These are phyloP conservation scores for Trypanosoma theileri DNA, from an alignment of 208 protist genomes.

Conservation along the genomic window DNA sequence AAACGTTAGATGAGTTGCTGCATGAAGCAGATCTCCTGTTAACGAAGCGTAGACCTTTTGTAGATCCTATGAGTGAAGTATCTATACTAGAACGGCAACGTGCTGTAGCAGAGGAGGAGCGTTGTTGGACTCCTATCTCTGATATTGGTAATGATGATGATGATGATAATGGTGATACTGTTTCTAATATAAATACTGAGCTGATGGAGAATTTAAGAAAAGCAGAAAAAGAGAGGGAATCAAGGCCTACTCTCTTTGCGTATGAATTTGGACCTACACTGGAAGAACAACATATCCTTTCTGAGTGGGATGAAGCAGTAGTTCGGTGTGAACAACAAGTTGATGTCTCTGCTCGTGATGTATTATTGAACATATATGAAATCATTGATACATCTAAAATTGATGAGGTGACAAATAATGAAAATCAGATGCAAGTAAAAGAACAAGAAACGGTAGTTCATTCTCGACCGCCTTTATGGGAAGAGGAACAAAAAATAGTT, in stretches of 20 bases:
- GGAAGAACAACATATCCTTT: constrained; percentile 28
- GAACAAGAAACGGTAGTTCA: background rate
- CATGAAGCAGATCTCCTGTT: constrained; percentile 35
- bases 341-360: background rate
- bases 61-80: constrained; percentile 21
- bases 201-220: background rate
- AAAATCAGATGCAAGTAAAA: background rate
- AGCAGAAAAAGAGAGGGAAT: constrained; percentile 5
- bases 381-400: background rate
- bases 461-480: background rate
- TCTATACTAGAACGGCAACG: constrained; percentile 13
- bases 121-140: constrained; percentile 17
- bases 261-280: constrained; percentile 56
- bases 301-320: constrained; percentile 38
- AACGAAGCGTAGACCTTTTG: constrained; percentile 15
- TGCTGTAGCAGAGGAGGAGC: constrained; percentile 20
- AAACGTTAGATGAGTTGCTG: constrained; percentile 26
- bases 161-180: constrained; percentile 17
- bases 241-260: constrained; percentile 37
- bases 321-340: constrained; percentile 15
- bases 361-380: no score
- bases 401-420: background rate
- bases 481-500: constrained; percentile 19
- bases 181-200: background rate
- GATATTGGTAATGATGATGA: constrained; percentile 9